Conservation (phyloP, 306 rosid species). For the Gleditsia sinensis region DNA sequence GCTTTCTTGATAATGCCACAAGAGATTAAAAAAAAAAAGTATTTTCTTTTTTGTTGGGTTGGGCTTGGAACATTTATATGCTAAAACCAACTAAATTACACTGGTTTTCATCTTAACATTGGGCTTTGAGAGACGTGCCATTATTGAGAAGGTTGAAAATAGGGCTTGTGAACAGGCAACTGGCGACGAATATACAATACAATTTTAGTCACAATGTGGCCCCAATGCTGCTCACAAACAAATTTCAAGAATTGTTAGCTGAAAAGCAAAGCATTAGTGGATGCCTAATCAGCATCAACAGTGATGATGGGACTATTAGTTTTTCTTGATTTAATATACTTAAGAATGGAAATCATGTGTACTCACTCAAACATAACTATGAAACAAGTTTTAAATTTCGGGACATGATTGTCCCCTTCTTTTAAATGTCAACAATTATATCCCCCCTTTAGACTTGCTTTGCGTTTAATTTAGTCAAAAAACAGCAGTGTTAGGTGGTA, state of each 20-base stretch:
- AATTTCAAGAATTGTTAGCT: constrained; percentile 2
- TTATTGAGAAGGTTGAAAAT: too few relatives aligned
- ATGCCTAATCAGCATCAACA: constrained; percentile 44
- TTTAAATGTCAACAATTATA: constrained; percentile 44
- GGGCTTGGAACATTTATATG: too few relatives aligned
- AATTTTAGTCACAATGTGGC: too few relatives aligned
- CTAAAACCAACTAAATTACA: neutral
- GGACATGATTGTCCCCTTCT: constrained; percentile 31
- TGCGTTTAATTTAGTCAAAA: constrained; percentile 44
- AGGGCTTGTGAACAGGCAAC: too few relatives aligned
- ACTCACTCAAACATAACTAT: constrained; percentile 2
- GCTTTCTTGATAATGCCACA: neutral
- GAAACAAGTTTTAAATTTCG: constrained; percentile 17
- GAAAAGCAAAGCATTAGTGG: constrained; percentile 34
- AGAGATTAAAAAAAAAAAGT: too few relatives aligned
- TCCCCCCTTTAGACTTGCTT: constrained; percentile 34
- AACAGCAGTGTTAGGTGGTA: constrained; percentile 44
- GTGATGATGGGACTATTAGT: constrained; percentile 6
- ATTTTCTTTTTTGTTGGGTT: too few relatives aligned
- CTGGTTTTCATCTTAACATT: neutral
- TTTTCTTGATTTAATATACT: constrained; percentile 13
- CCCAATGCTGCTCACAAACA: neutral
- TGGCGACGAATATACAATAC: too few relatives aligned
- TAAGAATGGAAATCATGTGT: constrained; percentile 10
- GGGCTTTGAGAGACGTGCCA: neutral